Evolutionary conservation across 2,329 filamentous ascomycete species (phyloP).

Genomic region (Aspergillus sclerotialis): DNA sequence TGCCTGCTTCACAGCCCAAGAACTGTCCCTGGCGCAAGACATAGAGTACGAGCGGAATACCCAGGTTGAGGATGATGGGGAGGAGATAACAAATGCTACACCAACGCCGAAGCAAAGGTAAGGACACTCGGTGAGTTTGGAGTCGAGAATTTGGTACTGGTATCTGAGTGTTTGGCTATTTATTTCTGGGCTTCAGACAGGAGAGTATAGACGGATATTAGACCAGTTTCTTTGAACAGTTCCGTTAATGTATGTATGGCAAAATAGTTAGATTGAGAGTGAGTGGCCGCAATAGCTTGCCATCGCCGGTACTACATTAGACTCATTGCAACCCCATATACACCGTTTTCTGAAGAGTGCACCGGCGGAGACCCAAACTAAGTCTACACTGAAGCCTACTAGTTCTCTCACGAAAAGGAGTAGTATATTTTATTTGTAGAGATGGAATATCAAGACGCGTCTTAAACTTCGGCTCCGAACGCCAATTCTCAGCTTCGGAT

Average conservation of each 20-base stretch:
- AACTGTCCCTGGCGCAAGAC: conserved; percentile 45
- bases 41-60: conserved; percentile 35
- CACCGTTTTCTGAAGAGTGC: conserved; percentile 30
- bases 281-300: too few relatives aligned
- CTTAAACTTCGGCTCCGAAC: conserved; percentile 49
- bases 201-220: background rate
- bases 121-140: background rate
- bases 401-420: conserved; percentile 31
- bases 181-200: background rate
- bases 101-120: conserved; percentile 5
- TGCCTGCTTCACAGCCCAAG: conserved; percentile 46
- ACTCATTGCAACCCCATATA: conserved; percentile 36
- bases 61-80: conserved; percentile 26
- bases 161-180: too few relatives aligned
- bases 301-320: too few relatives aligned
- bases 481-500: conserved; percentile 51
- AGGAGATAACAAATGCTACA: conserved; percentile 10
- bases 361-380: conserved; percentile 33
- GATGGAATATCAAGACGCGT: conserved; percentile 42
- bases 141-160: too few relatives aligned
- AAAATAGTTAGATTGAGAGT: too few relatives aligned
- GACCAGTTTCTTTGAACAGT: background rate
- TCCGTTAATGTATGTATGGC: background rate
- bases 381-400: conserved; percentile 25
- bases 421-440: conserved; percentile 42